Base-by-base conservation (phyloP, 106 monocot genomes). In the Apostasia shenzhenica region DNA sequence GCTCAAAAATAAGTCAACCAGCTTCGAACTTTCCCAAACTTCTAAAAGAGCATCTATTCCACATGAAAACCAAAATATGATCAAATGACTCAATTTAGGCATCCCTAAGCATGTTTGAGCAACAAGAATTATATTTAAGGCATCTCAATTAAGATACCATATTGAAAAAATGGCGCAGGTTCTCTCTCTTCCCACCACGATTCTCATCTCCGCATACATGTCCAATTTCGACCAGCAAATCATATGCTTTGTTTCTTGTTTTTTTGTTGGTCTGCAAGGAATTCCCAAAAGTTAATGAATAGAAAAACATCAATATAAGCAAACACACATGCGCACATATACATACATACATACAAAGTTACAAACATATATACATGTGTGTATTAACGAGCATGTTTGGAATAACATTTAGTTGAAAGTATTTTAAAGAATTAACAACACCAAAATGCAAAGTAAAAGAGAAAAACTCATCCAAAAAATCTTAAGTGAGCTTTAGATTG, bases 211-310 rank as follows among this genome's bases (percentile, higher is more conserved):
- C 92, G 72, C 78, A 92, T 61, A 89, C 92, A 86, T 81, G 92
- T 45, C 89, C 95, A 66, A 97, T 84, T 81, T 92, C 75, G 55
- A 97, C 92, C 74, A 97, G 84, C 73, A 97, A 72, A 41, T 89
- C 86, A 80, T 89, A 97, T 62, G 95, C 95, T 70, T 77, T 89
- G 70, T 92, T 92, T 81, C 95, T 86, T 41, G 92, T 92, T 79
- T 89, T 95, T 62, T 80, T 88, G 73, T 97, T 97, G 38, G 76
- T 73, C 94, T 95, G 79, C 57, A 49, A 72, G 72, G 6, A 71
- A 43, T 45, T 41, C 14, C 49, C 55, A 71, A 14, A 5, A 69
- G 1, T 58, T 6, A 45, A 47, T 11, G 52, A 7, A 56, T 44
- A 56, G 14, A 8, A 1, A 46, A 69, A 6, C 56, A 45, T 3